Conservation (phyloP, 1,284 basidiomycete genomes). For the Volvariella surrecta region DNA sequence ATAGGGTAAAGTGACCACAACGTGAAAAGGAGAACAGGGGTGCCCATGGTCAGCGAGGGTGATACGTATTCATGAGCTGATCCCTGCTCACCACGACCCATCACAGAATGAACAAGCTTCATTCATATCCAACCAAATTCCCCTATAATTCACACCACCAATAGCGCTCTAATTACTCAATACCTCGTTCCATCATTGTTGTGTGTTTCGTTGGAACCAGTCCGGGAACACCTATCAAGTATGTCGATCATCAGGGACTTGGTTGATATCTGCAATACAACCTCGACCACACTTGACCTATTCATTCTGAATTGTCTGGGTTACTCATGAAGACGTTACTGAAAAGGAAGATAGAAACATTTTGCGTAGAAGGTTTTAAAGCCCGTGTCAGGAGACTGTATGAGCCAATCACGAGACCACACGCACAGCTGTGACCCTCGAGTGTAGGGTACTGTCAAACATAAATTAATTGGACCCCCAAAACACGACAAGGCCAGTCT, state of each 20-base stretch:
- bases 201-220: slow-evolving; percentile 56
- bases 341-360: slow-evolving; percentile 1
- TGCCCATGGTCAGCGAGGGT: not conserved
- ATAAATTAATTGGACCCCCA: not conserved
- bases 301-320: slow-evolving; percentile 54
- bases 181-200: slow-evolving; percentile 50
- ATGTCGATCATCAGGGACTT: not conserved
- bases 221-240: slow-evolving; percentile 47
- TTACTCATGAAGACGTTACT: slow-evolving; percentile 61
- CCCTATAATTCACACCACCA: slow-evolving; percentile 50
- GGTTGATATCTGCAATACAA: slow-evolving; percentile 28
- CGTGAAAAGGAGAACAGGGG: slow-evolving; percentile 4
- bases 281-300: slow-evolving; percentile 61
- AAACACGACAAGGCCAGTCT: slow-evolving; percentile 12
- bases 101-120: slow-evolving; percentile 59
- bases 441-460: slow-evolving; percentile 31
- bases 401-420: not conserved
- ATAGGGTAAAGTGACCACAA: not conserved
- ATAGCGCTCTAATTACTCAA: slow-evolving; percentile 49
- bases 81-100: slow-evolving; percentile 43
- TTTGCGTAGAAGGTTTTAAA: slow-evolving; percentile 5
- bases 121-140: slow-evolving; percentile 77
- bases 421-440: slow-evolving; percentile 30
- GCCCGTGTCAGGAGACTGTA: not conserved
- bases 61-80: not conserved